A percentile compares a stretch with the other conserved stretches of the same genome.
These are phyloP conservation scores for Cutaneotrichosporon mucoides DNA, from an alignment of 1,284 basidiomycete genomes.

Conservation along the genomic window DNA sequence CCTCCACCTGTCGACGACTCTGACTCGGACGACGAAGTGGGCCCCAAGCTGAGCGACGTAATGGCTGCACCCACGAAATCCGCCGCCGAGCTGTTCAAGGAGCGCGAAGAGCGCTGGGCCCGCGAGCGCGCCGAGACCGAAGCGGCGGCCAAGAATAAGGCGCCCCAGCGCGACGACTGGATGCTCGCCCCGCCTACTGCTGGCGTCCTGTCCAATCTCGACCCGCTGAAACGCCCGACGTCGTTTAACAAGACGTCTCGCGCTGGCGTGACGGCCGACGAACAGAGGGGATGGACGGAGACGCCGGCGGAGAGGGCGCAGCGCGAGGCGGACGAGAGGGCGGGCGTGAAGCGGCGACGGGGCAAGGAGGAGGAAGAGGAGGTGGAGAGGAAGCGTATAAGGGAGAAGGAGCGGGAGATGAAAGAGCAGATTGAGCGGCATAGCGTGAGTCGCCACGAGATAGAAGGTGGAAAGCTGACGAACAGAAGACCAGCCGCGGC, in stretches of 20 bases:
- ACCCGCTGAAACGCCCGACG: slow-evolving; percentile 65
- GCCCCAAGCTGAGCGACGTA: slow-evolving; percentile 18
- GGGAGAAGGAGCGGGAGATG: slow-evolving; percentile 64
- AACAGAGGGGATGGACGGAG: slow-evolving; percentile 77
- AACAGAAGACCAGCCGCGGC: slow-evolving; percentile 62
- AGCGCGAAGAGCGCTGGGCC: slow-evolving; percentile 57
- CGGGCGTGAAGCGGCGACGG: slow-evolving; percentile 68
- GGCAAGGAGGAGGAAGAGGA: slow-evolving; percentile 54
- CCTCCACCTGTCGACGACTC: slow-evolving; percentile 8
- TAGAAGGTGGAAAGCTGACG: background rate
- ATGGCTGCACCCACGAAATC: slow-evolving; percentile 12
- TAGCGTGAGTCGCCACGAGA: slow-evolving; percentile 57
- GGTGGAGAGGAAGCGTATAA: slow-evolving; percentile 58
- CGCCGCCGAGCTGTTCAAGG: slow-evolving; percentile 71
- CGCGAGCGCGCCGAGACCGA: slow-evolving; percentile 56
- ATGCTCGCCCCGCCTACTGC: slow-evolving; percentile 85
- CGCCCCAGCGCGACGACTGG: slow-evolving; percentile 69
- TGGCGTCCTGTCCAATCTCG: slow-evolving; percentile 49
- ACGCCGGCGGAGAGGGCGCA: slow-evolving; percentile 82
- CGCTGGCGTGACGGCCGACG: slow-evolving; percentile 50
- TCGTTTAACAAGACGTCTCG: slow-evolving; percentile 44
- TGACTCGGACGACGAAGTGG: slow-evolving; percentile 34
- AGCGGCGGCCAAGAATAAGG: slow-evolving; percentile 46
- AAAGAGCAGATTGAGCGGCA: slow-evolving; percentile 68
- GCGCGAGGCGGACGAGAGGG: slow-evolving; percentile 76